Percentiles rank a stretch among this genome's conserved stretches.
These are phyloP conservation scores for Candida wancherniae DNA, from an alignment of 805 yeast genomes.

Conservation along the genomic window DNA sequence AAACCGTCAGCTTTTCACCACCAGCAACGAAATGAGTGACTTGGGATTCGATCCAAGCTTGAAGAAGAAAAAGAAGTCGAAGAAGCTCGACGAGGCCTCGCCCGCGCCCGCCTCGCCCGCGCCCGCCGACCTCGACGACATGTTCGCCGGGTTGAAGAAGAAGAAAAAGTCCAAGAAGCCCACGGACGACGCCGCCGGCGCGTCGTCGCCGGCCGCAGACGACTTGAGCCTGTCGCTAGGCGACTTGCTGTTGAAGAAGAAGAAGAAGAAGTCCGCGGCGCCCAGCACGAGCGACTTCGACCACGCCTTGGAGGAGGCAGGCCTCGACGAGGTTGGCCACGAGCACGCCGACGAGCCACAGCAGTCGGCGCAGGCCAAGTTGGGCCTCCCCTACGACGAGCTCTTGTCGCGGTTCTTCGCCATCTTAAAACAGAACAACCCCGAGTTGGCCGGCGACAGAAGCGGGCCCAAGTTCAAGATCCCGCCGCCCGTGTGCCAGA, in stretches of 20 bases:
- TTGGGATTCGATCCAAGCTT: conserved; percentile 71
- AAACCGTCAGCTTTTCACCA: too few species aligned
- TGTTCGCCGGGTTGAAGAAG: conserved; percentile 67
- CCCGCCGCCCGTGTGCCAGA: conserved; percentile 94
- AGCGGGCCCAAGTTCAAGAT: conserved; percentile 88
- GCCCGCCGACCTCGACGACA: conserved; percentile 44
- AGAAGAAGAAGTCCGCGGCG: conserved; percentile 57
- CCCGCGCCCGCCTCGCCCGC: conserved; percentile 30
- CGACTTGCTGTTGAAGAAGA: conserved; percentile 58
- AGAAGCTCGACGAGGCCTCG: conserved; percentile 41
- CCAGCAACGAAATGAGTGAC: conserved; percentile 33
- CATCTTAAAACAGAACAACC: conserved; percentile 87
- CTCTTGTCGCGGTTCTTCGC: conserved; percentile 81
- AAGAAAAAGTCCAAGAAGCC: conserved; percentile 41
- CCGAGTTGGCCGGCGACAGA: conserved; percentile 97
- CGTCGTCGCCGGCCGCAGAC: conserved; percentile 23
- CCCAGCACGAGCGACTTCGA: conserved; percentile 77
- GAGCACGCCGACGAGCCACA: conserved; percentile 20
- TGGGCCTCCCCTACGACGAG: conserved; percentile 68
- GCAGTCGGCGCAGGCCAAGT: conserved; percentile 28
- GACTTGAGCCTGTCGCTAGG: conserved; percentile 35
- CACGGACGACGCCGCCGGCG: conserved; percentile 13
- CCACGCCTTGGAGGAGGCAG: conserved; percentile 84
- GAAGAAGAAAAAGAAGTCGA: conserved; percentile 81
- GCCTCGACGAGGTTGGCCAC: conserved; percentile 50